These are phyloP conservation scores for Andrographis paniculata DNA, from an alignment of 305 asterid species.

Conservation along the genomic window DNA sequence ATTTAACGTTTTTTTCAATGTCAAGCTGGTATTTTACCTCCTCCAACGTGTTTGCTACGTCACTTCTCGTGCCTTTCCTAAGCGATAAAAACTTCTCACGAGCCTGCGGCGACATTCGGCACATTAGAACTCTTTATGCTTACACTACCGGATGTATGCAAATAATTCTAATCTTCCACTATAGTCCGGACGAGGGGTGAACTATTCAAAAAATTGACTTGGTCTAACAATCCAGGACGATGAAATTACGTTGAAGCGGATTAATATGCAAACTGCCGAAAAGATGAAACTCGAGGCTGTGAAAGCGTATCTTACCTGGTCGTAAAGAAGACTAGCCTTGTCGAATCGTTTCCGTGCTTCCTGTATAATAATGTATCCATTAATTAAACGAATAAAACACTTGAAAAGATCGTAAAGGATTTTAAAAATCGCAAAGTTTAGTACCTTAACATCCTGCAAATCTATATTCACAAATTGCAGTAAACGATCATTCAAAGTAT, in stretches of 20 bases:
- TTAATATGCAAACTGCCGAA: constrained; percentile 8
- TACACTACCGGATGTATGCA: not conserved
- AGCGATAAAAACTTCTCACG: constrained; percentile 94
- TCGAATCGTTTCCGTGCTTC: constrained; percentile 97
- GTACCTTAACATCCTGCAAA: constrained; percentile 96
- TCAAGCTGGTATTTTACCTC: constrained; percentile 52
- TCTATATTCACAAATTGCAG: constrained; percentile 93
- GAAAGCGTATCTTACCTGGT: constrained; percentile 74
- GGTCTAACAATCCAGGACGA: too few relatives aligned
- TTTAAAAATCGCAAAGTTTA: too few relatives aligned
- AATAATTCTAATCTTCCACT: too few relatives aligned
- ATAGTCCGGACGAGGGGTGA: too few relatives aligned
- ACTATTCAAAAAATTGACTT: too few relatives aligned
- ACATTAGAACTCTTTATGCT: constrained; percentile 13
- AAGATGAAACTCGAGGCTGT: constrained; percentile 2
- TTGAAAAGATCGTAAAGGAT: too few relatives aligned
- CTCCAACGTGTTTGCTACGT: constrained; percentile 73
- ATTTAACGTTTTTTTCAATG: not conserved
- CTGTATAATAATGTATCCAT: constrained; percentile 47
- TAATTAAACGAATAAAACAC: constrained; percentile 23
- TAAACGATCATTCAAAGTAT: constrained; percentile 82
- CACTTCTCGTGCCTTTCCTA: constrained; percentile 88
- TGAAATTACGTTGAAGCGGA: too few relatives aligned
- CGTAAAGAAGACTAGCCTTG: constrained; percentile 95
- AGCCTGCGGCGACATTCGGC: constrained; percentile 46